Evolutionary conservation across 192 early-diverging fungal species (phyloP).

Genomic region (Coemansia sp.): DNA sequence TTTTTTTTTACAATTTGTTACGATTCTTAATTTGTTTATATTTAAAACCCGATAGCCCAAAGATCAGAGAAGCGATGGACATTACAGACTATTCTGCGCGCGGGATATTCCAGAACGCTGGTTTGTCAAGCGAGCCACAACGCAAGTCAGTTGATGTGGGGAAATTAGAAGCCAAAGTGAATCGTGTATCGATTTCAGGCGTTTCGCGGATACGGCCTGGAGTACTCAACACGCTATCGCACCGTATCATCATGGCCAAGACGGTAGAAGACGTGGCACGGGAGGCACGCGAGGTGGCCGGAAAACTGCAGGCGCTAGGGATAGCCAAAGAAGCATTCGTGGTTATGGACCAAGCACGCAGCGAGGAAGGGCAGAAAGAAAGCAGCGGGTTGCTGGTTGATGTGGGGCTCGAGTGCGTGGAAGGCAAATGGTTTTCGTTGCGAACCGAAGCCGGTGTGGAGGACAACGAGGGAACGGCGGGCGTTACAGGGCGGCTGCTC

Average conservation of each 20-base stretch:
- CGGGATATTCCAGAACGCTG: conserved; percentile 9
- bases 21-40: not conserved
- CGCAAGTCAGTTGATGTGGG: conserved; percentile 14
- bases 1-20: not conserved
- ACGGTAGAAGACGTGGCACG: conserved; percentile 24
- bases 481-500: conserved; percentile 67
- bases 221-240: conserved; percentile 21
- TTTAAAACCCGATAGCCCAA: not conserved
- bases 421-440: conserved; percentile 70
- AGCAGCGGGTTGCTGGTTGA: conserved; percentile 51
- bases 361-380: not conserved
- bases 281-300: conserved; percentile 46
- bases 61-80: not conserved
- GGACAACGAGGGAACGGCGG: conserved; percentile 82
- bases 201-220: conserved; percentile 30
- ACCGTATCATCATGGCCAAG: conserved; percentile 14
- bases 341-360: conserved; percentile 8
- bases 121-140: no score
- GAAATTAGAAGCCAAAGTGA: not conserved
- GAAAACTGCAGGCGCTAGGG: conserved; percentile 39
- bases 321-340: conserved; percentile 37
- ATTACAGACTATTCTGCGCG: not conserved
- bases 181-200: conserved; percentile 19
- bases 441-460: conserved; percentile 89
- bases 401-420: conserved; percentile 71